A percentile compares a stretch with the other conserved stretches of the same genome.
phyloP scores from a whole-genome alignment of 805 yeast species.

The Ogataea trehalophila region DNA sequence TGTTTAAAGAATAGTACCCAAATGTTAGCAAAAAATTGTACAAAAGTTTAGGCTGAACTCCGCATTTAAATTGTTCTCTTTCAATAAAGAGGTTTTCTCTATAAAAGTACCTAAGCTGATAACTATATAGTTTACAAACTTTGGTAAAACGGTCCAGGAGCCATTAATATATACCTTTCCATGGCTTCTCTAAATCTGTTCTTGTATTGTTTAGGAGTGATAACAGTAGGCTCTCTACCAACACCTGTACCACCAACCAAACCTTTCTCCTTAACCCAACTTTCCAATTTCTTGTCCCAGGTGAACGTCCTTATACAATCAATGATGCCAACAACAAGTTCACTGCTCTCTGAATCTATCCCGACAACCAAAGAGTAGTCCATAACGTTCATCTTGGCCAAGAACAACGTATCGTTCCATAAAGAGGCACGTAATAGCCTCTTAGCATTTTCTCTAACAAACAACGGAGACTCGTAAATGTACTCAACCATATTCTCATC shows the following conservation, averaged over 20 bases:
- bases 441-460: conserved; percentile 89
- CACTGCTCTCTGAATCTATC: conserved; percentile 63
- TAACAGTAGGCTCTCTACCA: conserved; percentile 92
- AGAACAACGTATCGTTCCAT: conserved; percentile 91
- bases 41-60: too few species aligned
- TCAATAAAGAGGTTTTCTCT: too few species aligned
- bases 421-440: conserved; percentile 79
- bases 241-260: conserved; percentile 75
- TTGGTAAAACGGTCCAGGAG: conserved; percentile 56
- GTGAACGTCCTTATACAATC: conserved; percentile 94
- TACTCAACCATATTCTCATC: conserved; percentile 99
- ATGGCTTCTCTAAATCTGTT: conserved; percentile 94
- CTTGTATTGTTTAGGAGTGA: conserved; percentile 94
- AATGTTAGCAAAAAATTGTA: too few species aligned
- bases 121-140: neutral
- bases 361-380: conserved; percentile 96
- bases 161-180: conserved; percentile 93
- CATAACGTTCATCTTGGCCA: conserved; percentile 98
- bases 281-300: conserved; percentile 97
- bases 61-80: too few species aligned
- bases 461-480: conserved; percentile 92
- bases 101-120: too few species aligned
- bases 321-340: conserved; percentile 87
- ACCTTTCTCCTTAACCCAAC: conserved; percentile 97
- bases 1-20: too few species aligned